phyloP scores from a whole-genome alignment of 1,139 yeast species.

The Lodderomyces metapsilosis region DNA sequence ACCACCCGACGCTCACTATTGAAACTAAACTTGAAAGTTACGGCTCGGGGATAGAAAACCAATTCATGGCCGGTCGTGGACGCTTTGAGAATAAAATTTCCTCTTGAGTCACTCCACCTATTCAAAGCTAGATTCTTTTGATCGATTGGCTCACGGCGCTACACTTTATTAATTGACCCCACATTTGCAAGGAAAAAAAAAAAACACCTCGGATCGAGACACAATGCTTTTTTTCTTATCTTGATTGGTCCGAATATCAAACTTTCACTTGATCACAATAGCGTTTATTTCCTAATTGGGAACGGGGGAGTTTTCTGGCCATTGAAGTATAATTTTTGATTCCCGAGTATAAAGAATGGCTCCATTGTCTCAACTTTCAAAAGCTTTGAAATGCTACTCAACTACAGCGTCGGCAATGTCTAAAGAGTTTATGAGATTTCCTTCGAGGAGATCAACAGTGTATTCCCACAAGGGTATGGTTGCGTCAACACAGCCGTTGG shows the following conservation, averaged over 20 bases:
- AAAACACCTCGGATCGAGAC: neutral
- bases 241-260: neutral
- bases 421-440: slow-evolving; percentile 28
- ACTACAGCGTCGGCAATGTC: slow-evolving; percentile 11
- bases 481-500: slow-evolving; percentile 73
- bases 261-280: neutral
- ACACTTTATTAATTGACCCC: too few species aligned
- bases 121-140: too few species aligned
- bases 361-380: neutral
- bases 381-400: neutral
- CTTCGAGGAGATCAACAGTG: slow-evolving; percentile 73
- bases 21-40: too few species aligned
- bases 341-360: neutral
- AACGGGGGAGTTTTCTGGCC: neutral
- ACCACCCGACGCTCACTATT: too few species aligned
- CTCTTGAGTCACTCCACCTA: too few species aligned
- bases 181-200: neutral
- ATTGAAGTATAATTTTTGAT: neutral
- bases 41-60: too few species aligned
- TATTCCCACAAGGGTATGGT: slow-evolving; percentile 76
- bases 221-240: neutral
- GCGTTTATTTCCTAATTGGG: slow-evolving; percentile 2
- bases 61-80: too few species aligned
- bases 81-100: too few species aligned
- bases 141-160: too few species aligned